Evolutionary conservation across 1,139 yeast species (phyloP), one percentile per base, ranked within the genome.

Genomic region (Candida glucosophila): DNA sequence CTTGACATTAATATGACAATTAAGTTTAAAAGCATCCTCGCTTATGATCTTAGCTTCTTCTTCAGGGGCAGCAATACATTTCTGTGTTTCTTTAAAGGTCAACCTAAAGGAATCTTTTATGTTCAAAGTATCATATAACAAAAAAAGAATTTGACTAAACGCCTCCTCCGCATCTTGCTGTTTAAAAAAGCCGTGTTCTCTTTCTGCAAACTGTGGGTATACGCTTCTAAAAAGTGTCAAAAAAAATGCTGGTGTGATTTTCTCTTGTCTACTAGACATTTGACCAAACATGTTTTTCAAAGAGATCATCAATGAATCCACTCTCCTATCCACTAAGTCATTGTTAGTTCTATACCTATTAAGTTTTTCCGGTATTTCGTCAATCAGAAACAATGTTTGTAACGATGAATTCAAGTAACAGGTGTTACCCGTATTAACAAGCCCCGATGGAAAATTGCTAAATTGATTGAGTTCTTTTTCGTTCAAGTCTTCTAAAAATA

Each of bases 141-240:
- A 55, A 23, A 63, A 58, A 36, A 88, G 55, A 30, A 90, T 67
- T 47, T 82, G 92, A 9, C 95, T 78, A 57, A 77, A 86, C 14
- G 92, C 82, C 50, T 90, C 99, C 56, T 90, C 99, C 1, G 98
- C 98, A 61, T 90, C 99, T 53, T 90, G 99, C 57, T 90, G 98
- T 49, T 82, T 86, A 49, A 70, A 81, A 32, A 69, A 63, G 1
- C 96, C 96, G 29, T 63, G 58, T 26, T 67, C 67, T 26, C 72
- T 73, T 47, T 90, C 96, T 22, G 81, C 83, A 55, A 92, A 90
- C 55, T 92, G 97, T 2, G 97, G 96, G 44, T 73, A 82, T 12
- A 65, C 58, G 29, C 64, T 60, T 53, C 90, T 71, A 35, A 82
- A 62, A 19, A 73, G 56, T 19, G 74, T 60, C 34, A 88, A 59